Conservation (phyloP, 1,284 basidiomycete species). For the Megacollybia platyphylla region DNA sequence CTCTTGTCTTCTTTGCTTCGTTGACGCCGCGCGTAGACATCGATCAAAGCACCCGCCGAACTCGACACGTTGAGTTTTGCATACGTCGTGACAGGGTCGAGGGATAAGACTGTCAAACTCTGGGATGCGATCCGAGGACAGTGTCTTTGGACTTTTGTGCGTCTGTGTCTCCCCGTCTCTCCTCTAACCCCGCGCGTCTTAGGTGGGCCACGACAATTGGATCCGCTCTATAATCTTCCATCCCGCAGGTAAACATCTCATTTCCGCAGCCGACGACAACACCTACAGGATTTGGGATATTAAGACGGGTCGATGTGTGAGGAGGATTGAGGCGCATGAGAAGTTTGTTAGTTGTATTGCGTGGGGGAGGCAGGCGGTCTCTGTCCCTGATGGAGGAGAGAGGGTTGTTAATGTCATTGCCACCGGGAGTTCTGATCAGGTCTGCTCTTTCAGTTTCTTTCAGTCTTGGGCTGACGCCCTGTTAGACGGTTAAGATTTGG, state of each 20-base stretch:
- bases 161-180: conserved; percentile 10
- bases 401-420: conserved; percentile 51
- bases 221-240: conserved; percentile 58
- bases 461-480: background rate
- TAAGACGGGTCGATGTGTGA: conserved; percentile 25
- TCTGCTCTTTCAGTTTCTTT: background rate
- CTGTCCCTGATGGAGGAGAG: conserved; percentile 20
- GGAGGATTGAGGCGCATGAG: conserved; percentile 55
- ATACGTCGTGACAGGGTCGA: conserved; percentile 54
- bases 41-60: conserved; percentile 17
- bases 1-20: too few relatives aligned
- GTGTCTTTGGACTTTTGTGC: conserved; percentile 51
- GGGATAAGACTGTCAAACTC: conserved; percentile 63
- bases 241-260: conserved; percentile 58
- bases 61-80: conserved; percentile 17
- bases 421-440: conserved; percentile 51
- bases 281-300: conserved; percentile 72
- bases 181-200: conserved; percentile 1
- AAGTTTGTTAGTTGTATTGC: conserved; percentile 59
- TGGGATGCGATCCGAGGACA: conserved; percentile 62
- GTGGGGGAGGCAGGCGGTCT: conserved; percentile 45
- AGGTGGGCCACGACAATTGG: conserved; percentile 63
- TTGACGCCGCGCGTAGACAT: conserved; percentile 3
- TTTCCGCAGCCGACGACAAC: conserved; percentile 70
- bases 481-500: conserved; percentile 10